A percentile compares a stretch with the other conserved stretches of the same genome.
phyloP scores from a whole-genome alignment of 2,329 filamentous ascomycete genomes.

The Thelonectria discophora region DNA sequence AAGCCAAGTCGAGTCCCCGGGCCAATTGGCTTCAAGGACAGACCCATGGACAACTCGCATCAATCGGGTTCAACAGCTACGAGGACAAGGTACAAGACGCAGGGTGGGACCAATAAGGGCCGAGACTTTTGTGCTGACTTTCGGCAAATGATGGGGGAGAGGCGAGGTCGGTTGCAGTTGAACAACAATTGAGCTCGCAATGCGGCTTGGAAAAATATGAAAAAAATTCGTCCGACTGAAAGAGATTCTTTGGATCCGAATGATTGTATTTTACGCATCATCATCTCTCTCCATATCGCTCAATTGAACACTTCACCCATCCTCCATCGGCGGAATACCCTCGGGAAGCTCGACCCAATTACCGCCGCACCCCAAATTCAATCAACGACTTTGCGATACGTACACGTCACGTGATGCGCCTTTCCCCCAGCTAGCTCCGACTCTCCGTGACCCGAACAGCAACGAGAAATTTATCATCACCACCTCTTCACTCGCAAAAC shows the following conservation, averaged over 20 bases:
- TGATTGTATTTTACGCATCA: not conserved
- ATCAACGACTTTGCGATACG: not conserved
- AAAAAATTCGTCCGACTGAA: not conserved
- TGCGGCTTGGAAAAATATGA: constrained; percentile 5
- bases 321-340: constrained; percentile 17
- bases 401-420: constrained; percentile 39
- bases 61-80: not conserved
- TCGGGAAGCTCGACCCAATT: constrained; percentile 31
- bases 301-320: not conserved
- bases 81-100: not conserved
- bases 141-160: constrained; percentile 18
- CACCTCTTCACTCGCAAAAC: constrained; percentile 16
- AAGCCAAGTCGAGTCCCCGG: not conserved
- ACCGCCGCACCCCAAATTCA: not conserved
- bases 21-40: not conserved
- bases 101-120: constrained; percentile 34
- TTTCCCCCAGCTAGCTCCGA: constrained; percentile 43
- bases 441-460: constrained; percentile 40
- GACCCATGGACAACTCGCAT: not conserved
- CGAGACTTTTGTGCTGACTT: constrained; percentile 37
- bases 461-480: constrained; percentile 59
- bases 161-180: constrained; percentile 5
- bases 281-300: no score
- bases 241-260: not conserved
- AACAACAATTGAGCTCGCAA: not conserved